Base-by-base conservation (phyloP, 768 basidiomycete species). In the Dacryopinax primogenitus region DNA sequence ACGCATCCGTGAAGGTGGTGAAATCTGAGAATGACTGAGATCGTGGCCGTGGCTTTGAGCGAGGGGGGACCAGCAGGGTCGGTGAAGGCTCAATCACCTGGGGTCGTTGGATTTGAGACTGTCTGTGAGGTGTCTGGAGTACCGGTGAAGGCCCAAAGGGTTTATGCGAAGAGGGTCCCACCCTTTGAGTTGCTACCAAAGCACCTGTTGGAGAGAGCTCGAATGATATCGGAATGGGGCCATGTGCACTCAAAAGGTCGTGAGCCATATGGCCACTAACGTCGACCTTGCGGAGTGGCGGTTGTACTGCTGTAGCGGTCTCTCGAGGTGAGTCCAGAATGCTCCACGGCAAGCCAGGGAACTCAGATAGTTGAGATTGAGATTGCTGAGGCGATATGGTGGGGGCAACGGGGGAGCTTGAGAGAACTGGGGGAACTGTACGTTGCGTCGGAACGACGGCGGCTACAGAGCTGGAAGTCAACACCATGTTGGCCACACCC, bases 11-110 rank as follows among this genome's bases (percentile, higher is more conserved):
- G 13, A 63, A 32, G 18, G 65, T 41, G 36, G 28, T 39, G 47
- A 89, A 86, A 1, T 83, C 86, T 9, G 88, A 90, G 71, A 91
- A 91, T 23, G 87, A 89, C 62, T 88, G 73, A 3, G 89, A 90
- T 3, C 82, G 75, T 15, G 81, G 82, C 4, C 89, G 76, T 9
- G 76, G 69, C 1, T 77, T 77, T n/a, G n/a, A n/a, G n/a, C n/a
- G n/a, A n/a, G n/a, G 51, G 26, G 51, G 18, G 12, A 44, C 18
- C 16, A 44, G 18, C 41, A 15, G 7, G 41, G 7, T 7, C 41
- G 41, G 41, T 18, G 41, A 23, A 44, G 3, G 16, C 7, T 15
- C 16, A 7, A 23, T 18, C 51, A 18, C 26, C 26, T 28, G 51
- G 4, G 41, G 4, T 18, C 26, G 51, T 58, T 58, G 51, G 11